Conservation (phyloP, 805 yeast species). For the Starmerella sp. region DNA sequence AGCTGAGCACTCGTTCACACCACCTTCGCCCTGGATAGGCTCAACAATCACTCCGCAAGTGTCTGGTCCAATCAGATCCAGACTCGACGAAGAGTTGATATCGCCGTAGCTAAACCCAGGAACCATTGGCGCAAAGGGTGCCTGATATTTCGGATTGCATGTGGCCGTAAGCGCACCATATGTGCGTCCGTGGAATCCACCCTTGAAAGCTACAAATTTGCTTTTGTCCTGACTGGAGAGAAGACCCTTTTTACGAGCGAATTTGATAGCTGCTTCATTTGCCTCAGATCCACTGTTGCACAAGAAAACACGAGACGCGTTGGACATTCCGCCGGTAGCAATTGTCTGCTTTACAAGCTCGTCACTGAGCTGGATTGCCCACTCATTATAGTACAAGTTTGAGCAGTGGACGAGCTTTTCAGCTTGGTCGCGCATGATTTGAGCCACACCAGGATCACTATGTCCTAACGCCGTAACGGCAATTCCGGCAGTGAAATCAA, state of each 20-base stretch:
- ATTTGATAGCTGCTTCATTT: constrained; percentile 67
- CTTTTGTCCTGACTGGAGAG: constrained; percentile 37
- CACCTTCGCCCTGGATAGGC: constrained; percentile 98
- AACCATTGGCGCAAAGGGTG: constrained; percentile 81
- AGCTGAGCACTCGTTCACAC: constrained; percentile 55
- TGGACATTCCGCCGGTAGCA: constrained; percentile 63
- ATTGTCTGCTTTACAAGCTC: constrained; percentile 59
- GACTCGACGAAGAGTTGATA: constrained; percentile 48
- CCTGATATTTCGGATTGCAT: constrained; percentile 84
- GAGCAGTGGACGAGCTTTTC: constrained; percentile 67
- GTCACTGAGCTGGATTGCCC: constrained; percentile 69
- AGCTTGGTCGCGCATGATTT: constrained; percentile 63
- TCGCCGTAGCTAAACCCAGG: constrained; percentile 72
- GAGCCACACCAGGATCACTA: constrained; percentile 59
- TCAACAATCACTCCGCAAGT: constrained; percentile 91
- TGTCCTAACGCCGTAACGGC: constrained; percentile 97
- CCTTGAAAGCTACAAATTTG: constrained; percentile 77
- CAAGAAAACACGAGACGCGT: constrained; percentile 64
- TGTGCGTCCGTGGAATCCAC: constrained; percentile 91
- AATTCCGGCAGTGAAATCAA: constrained; percentile 92
- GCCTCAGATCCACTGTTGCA: constrained; percentile 72
- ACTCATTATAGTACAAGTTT: constrained; percentile 72
- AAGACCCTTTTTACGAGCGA: constrained; percentile 68
- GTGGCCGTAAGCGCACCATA: constrained; percentile 90
- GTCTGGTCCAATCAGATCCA: constrained; percentile 48